These are phyloP conservation scores for Alternaria ethzedia DNA, from an alignment of 2,329 filamentous ascomycete species.

Conservation along the genomic window DNA sequence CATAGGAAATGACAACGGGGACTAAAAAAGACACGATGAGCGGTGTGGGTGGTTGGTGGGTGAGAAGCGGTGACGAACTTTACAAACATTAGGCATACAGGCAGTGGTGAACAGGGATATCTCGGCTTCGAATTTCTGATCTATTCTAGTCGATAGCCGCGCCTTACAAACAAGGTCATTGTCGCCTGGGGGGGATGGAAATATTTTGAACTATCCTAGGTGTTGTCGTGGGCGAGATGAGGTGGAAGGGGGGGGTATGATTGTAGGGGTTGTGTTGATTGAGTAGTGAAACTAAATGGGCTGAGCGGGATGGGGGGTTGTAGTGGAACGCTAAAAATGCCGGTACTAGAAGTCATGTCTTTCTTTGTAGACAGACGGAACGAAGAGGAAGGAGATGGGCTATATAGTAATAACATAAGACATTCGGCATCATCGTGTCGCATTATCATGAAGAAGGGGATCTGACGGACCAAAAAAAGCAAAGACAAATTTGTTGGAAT, in stretches of 20 bases:
- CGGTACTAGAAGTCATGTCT: not conserved
- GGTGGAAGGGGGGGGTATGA: not conserved
- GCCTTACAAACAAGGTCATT: slow-evolving; percentile 8
- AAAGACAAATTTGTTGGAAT: slow-evolving; percentile 1
- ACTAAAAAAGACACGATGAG: slow-evolving; percentile 6
- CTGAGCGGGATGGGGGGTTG: slow-evolving; percentile 13
- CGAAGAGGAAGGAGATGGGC: slow-evolving; percentile 10
- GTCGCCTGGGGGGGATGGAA: not conserved
- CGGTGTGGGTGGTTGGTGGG: not conserved
- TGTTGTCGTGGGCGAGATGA: not conserved
- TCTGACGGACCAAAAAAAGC: not conserved
- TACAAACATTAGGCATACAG: not conserved
- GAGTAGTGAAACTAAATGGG: slow-evolving; percentile 9
- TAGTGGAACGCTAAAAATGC: slow-evolving; percentile 4
- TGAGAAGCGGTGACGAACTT: not conserved
- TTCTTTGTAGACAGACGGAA: not conserved
- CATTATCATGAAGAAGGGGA: slow-evolving; percentile 17
- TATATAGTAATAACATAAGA: slow-evolving; percentile 19
- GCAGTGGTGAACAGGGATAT: not conserved
- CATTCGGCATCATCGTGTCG: slow-evolving; percentile 20
- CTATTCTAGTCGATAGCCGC: slow-evolving; percentile 16
- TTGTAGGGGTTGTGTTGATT: not conserved
- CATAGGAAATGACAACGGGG: not conserved
- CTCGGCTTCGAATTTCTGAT: slow-evolving; percentile 8
- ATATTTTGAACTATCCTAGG: slow-evolving; percentile 9